A percentile compares a stretch with the other conserved stretches of the same genome.
phyloP scores from a whole-genome alignment of 805 yeast genomes.

The Schizosaccharomyces japonicus region DNA sequence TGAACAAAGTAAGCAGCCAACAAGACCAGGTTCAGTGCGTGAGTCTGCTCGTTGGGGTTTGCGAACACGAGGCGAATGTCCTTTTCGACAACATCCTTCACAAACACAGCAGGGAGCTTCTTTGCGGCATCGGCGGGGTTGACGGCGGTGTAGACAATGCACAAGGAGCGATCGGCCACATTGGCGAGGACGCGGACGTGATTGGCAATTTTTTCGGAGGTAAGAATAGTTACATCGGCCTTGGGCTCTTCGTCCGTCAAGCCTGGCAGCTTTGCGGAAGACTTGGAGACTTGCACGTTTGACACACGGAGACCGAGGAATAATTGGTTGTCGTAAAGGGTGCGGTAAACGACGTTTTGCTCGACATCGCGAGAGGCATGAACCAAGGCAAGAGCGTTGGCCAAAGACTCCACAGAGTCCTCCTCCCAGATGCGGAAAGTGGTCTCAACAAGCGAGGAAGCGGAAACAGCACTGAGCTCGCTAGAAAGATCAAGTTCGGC shows the following conservation, averaged over 20 bases:
- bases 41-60: not conserved
- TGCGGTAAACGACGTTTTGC: not conserved
- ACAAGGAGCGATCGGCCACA: not conserved
- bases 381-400: not conserved
- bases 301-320: not conserved
- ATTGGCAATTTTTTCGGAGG: constrained; percentile 17
- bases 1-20: not conserved
- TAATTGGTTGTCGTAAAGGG: not conserved
- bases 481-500: too few relatives aligned
- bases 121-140: not conserved
- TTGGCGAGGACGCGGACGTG: not conserved
- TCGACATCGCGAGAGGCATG: not conserved
- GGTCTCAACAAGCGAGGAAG: not conserved
- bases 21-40: not conserved
- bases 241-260: constrained; percentile 28
- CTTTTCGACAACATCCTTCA: not conserved
- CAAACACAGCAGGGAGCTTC: not conserved
- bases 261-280: not conserved
- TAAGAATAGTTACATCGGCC: constrained; percentile 30
- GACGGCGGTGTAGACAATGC: not conserved
- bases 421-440: not conserved
- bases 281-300: not conserved
- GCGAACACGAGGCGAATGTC: not conserved
- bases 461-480: not conserved
- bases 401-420: not conserved